A percentile compares a stretch with the other conserved stretches of the same genome.
Evolutionary conservation across 139 green algal genomes (phyloP).

Genomic region (Yamagishiella unicocca): DNA sequence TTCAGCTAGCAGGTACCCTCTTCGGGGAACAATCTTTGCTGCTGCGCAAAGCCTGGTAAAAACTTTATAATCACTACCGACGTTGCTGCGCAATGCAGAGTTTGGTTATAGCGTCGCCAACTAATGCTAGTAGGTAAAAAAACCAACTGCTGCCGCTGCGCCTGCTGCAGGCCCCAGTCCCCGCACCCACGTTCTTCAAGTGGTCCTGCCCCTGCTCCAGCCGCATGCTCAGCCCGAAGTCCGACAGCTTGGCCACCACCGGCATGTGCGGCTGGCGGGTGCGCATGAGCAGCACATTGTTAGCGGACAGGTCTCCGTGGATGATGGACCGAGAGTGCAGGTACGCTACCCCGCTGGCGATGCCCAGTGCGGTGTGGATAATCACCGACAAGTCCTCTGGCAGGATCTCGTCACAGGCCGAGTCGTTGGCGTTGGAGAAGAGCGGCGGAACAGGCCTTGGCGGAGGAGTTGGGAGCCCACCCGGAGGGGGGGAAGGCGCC

Average conservation of each 20-base stretch:
- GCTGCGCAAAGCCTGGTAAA: too few relatives aligned
- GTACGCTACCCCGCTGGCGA: slow-evolving; percentile 30
- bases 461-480: too few relatives aligned
- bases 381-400: background rate
- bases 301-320: slow-evolving; percentile 35
- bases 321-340: slow-evolving; percentile 37
- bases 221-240: slow-evolving; percentile 26
- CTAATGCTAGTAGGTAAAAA: too few relatives aligned
- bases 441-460: too few relatives aligned
- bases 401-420: background rate
- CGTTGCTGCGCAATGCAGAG: too few relatives aligned
- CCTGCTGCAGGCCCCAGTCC: background rate
- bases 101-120: too few relatives aligned
- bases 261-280: background rate
- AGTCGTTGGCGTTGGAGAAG: too few relatives aligned
- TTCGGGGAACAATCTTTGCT: too few relatives aligned
- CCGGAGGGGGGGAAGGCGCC: too few relatives aligned
- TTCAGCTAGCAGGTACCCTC: too few relatives aligned
- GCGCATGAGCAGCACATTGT: slow-evolving; percentile 33
- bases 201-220: slow-evolving; percentile 15
- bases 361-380: slow-evolving; percentile 10
- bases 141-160: too few relatives aligned
- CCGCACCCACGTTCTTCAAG: slow-evolving; percentile 21
- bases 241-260: slow-evolving; percentile 30
- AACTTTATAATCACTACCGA: too few relatives aligned